Evolutionary conservation across 2,329 filamentous ascomycete species (phyloP).

Genomic region (Botryosphaeria dothidea): DNA sequence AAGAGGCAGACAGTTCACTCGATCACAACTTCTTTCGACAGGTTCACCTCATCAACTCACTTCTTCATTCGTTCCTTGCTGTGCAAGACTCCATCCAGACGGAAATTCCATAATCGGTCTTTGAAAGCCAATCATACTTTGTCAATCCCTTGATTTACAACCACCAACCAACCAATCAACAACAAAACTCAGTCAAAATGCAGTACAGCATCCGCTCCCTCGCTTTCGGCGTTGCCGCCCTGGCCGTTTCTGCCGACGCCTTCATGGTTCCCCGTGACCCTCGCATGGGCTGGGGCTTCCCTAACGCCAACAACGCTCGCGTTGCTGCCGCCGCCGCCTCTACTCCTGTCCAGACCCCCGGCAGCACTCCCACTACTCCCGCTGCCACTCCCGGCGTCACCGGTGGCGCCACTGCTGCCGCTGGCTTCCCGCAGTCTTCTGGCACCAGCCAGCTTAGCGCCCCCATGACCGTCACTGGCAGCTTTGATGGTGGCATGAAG

Average conservation of each 20-base stretch:
- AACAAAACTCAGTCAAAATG: constrained; percentile 8
- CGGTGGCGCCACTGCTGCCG: constrained; percentile 1
- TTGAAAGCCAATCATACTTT: constrained; percentile 16
- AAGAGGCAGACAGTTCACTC: neutral
- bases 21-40: neutral
- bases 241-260: constrained; percentile 11
- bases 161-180: neutral
- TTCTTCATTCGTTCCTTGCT: constrained; percentile 16
- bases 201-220: constrained; percentile 18
- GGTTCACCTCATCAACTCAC: constrained; percentile 14
- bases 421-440: constrained; percentile 17
- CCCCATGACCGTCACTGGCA: constrained; percentile 17
- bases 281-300: neutral
- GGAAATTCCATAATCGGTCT: neutral
- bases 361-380: constrained; percentile 6
- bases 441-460: constrained; percentile 18
- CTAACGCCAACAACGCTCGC: constrained; percentile 1
- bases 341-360: neutral
- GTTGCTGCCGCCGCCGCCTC: neutral
- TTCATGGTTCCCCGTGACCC: constrained; percentile 17
- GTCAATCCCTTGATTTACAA: neutral
- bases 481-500: constrained; percentile 21
- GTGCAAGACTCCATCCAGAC: constrained; percentile 15
- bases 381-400: constrained; percentile 7
- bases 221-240: constrained; percentile 4